Evolutionary conservation across 1,284 basidiomycete genomes (phyloP), one percentile per base, ranked within the genome.

Genomic region (Pulveroboletus sp.): DNA sequence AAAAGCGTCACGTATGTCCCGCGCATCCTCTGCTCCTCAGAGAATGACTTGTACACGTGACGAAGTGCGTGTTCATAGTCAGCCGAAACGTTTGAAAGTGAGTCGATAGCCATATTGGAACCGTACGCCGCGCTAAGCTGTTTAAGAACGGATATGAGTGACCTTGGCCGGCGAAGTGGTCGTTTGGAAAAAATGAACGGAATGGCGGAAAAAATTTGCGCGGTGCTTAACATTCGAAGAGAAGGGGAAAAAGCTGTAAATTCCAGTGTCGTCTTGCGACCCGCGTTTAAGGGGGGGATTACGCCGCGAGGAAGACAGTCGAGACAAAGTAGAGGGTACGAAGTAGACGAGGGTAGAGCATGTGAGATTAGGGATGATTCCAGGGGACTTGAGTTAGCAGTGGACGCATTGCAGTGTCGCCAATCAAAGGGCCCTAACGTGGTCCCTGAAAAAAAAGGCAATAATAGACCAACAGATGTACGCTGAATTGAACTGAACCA

Each of bases 1-100:
- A 70, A 68, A 33, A 61, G 62, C 17, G 64, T 62, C 33, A 80
- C 72, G 57, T 73, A 74, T 28, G 62, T 42, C 20, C 61, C 50
- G 35, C 72, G 65, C 5, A 60, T 55, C 45, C 48, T 52, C 24
- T 55, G 59, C 28, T 74, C 68, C 22, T 62, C 60, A 39, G 74
- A 75, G 28, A 74, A 62, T 4, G 62, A 60, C 9, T 68, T 43
- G 64, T 58, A 79, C 59, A 48, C 50, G 50, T 31, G 52, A 49
- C 42, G 59, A 43, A 64, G 70, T 44, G 57, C 62, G 45, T 45
- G 44, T 38, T 70, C 74, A 48, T 77, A 75, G 33, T 72, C 65
- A 11, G 59, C 58, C 5, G 84, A 83, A 29, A 79, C 65, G 55
- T 84, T 81, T 12, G 65, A 69, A 25, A 81, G 58, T 8, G 73